A percentile compares a stretch with the other conserved stretches of the same genome.
phyloP scores from a whole-genome alignment of 1,139 yeast genomes.

The Keqinozyma sinolaborantium region DNA sequence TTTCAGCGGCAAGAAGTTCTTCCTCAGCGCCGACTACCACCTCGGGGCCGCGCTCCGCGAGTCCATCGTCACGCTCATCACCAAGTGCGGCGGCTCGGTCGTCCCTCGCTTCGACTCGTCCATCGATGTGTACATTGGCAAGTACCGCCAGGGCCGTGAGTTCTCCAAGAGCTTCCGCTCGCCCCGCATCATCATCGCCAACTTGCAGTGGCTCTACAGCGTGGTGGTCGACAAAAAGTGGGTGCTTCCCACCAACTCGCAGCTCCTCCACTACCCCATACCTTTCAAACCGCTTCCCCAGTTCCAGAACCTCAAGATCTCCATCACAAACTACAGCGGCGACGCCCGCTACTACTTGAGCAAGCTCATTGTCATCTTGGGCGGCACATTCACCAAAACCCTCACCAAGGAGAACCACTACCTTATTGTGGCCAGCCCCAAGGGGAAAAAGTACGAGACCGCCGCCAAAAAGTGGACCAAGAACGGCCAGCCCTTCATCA shows the following conservation, averaged over 20 bases:
- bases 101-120: slow-evolving; percentile 15
- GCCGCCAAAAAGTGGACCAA: slow-evolving; percentile 58
- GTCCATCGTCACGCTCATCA: slow-evolving; percentile 25
- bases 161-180: slow-evolving; percentile 24
- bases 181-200: slow-evolving; percentile 49
- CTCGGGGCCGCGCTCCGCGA: slow-evolving; percentile 26
- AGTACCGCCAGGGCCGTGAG: slow-evolving; percentile 55
- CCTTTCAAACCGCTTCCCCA: slow-evolving; percentile 51
- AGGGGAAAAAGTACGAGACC: slow-evolving; percentile 73
- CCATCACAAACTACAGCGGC: slow-evolving; percentile 81
- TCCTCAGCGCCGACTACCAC: slow-evolving; percentile 29
- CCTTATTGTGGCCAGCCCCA: slow-evolving; percentile 62
- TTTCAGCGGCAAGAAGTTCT: slow-evolving; percentile 24
- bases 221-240: slow-evolving; percentile 56
- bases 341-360: slow-evolving; percentile 74
- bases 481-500: slow-evolving; percentile 33
- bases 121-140: slow-evolving; percentile 65
- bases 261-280: slow-evolving; percentile 70
- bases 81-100: slow-evolving; percentile 30
- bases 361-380: slow-evolving; percentile 61
- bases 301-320: slow-evolving; percentile 50
- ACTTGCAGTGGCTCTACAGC: slow-evolving; percentile 70
- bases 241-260: slow-evolving; percentile 51
- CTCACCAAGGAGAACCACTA: slow-evolving; percentile 68
- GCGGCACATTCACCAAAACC: slow-evolving; percentile 74